Conservation (phyloP, 495 filamentous ascomycete genomes). For the Penicillium odoratum region DNA sequence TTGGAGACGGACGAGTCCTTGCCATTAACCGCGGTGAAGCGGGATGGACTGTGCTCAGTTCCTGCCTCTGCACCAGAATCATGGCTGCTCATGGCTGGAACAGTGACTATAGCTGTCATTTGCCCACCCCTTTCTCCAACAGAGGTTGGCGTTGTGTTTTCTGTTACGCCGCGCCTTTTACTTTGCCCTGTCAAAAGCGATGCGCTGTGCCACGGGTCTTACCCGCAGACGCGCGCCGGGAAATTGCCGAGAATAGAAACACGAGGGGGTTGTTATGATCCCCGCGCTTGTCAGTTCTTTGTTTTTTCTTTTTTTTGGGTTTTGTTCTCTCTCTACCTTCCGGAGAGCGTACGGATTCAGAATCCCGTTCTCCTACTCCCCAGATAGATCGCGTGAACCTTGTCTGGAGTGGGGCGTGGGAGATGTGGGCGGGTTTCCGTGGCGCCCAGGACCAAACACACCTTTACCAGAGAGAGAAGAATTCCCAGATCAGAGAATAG, state of each 20-base stretch:
- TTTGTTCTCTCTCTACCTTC: neutral
- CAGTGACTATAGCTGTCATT: conserved; percentile 49
- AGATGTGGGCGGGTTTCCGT: conserved; percentile 10
- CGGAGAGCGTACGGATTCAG: neutral
- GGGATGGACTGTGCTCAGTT: conserved; percentile 48
- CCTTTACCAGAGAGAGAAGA: neutral
- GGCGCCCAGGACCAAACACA: neutral
- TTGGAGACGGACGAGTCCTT: conserved; percentile 27
- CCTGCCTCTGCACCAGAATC: conserved; percentile 41
- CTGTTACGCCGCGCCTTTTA: neutral
- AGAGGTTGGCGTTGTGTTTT: neutral
- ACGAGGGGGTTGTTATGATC: neutral
- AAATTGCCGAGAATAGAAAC: conserved; percentile 12
- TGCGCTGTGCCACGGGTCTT: conserved; percentile 1
- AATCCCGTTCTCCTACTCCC: neutral
- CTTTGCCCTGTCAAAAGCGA: conserved; percentile 4
- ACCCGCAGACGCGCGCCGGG: conserved; percentile 12
- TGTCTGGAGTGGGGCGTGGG: conserved; percentile 25
- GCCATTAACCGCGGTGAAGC: conserved; percentile 57
- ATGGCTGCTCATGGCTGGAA: conserved; percentile 38
- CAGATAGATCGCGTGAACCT: conserved; percentile 20
- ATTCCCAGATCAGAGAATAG: neutral
- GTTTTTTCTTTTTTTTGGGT: neutral
- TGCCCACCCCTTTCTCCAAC: neutral
- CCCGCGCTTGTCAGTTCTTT: neutral